Base-by-base conservation (phyloP, 2,329 filamentous ascomycete genomes). In the Aspergillus sp. region DNA sequence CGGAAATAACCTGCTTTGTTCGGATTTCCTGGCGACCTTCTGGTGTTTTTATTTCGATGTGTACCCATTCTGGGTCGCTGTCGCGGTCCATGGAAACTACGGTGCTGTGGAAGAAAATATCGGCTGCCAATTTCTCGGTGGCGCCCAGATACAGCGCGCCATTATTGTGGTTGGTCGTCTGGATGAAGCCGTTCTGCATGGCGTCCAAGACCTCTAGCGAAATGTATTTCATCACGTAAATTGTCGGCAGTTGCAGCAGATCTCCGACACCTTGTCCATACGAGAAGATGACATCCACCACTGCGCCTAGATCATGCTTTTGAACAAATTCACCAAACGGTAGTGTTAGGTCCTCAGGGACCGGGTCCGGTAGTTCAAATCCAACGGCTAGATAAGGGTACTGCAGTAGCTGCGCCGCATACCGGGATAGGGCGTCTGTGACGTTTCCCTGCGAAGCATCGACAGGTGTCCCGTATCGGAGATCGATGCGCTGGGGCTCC, bases 101-200 rank as follows among this genome's bases (percentile, higher is more conserved):
- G 0, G 58, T 66, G 43, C 64, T 69, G 9, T 60, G 60, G 47
- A 66, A 66, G 7, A 73, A 53, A 1, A 72, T 64, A 23, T 72
- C 68, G 1, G 59, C 46, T 7, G 63, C 64, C 1, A 75, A 59
- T 22, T 64, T 57, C 1, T 46, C 33, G 9, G 61, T 59, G 12
- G 73, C 67, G 4, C 59, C 61, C 39, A 69, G 64, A 49, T 73
- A 76, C 1, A 75, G 48, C 12, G 55, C 53, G 13, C 70, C 65
- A 44, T 70, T 68, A 53, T 73, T 70, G 27, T 63, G 54, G 1
- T 70, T 64, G 2, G 64, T 60, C 15, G 65, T 69, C 4, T 60
- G 57, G 6, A 61, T 49, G 25, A 60, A 57, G 3, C 50, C 53
- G 7, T 58, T 63, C 37, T 62, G 55, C 17, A 73, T 58, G 2